Percentiles rank a stretch among this genome's conserved stretches.
Conservation (phyloP, 1,139 yeast species). For the Nakaseomyces sp. region DNA sequence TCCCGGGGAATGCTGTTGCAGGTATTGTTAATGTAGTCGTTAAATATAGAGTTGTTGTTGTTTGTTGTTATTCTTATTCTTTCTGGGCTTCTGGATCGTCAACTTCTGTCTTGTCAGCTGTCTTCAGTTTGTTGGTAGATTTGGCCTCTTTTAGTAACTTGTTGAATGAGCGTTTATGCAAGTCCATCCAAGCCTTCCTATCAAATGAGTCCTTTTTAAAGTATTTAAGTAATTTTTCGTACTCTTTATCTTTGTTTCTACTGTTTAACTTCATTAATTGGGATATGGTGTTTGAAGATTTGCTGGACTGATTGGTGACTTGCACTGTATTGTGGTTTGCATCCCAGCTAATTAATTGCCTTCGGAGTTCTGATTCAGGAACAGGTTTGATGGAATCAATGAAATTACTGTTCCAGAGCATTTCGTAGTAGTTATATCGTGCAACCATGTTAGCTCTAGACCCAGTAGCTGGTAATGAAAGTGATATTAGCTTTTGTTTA, state of each 20-base stretch:
- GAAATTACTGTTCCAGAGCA: conserved; percentile 72
- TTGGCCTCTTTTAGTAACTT: conserved; percentile 45
- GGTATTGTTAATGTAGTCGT: no score
- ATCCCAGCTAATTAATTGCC: conserved; percentile 66
- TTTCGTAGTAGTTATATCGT: conserved; percentile 71
- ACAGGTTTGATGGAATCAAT: conserved; percentile 63
- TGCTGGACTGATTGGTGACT: conserved; percentile 12
- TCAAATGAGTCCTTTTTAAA: conserved; percentile 34
- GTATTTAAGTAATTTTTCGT: conserved; percentile 17
- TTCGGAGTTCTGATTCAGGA: conserved; percentile 44
- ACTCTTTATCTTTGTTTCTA: conserved; percentile 16
- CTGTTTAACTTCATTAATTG: conserved; percentile 19
- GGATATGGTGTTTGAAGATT: conserved; percentile 17
- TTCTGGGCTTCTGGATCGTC: no score
- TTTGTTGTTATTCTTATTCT: no score
- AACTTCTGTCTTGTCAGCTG: no score
- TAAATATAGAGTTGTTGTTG: no score
- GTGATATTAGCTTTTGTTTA: conserved; percentile 47
- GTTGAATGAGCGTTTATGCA: conserved; percentile 45
- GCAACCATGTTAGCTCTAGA: conserved; percentile 54
- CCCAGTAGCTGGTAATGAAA: conserved; percentile 56
- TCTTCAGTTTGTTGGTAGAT: background rate
- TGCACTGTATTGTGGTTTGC: conserved; percentile 24
- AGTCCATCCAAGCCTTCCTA: conserved; percentile 42
- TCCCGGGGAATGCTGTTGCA: no score